Evolutionary conservation across 176 grass and related monocot species (phyloP).

Genomic region (Zoysia pacifica): DNA sequence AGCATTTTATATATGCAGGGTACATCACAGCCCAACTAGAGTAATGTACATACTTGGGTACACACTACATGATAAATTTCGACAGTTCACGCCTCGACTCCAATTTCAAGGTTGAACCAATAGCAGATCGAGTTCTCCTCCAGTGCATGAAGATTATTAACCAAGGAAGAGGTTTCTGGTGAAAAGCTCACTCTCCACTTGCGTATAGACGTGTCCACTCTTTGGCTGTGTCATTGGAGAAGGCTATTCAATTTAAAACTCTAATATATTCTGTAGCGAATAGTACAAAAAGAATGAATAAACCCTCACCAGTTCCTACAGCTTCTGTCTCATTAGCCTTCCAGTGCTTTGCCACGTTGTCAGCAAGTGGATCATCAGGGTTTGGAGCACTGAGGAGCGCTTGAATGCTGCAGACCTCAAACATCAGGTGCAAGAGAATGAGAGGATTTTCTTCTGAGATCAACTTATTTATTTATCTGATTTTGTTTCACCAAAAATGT

Average conservation of each 20-base stretch:
- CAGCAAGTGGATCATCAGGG: conserved; percentile 67
- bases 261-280: conserved; percentile 8
- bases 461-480: not conserved
- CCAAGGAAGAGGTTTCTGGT: not conserved
- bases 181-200: conserved; percentile 43
- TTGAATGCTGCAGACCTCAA: conserved; percentile 57
- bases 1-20: conserved; percentile 19
- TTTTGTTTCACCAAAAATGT: not conserved
- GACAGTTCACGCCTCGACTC: not conserved
- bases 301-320: conserved; percentile 62
- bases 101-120: not conserved
- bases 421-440: conserved; percentile 8
- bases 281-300: not conserved
- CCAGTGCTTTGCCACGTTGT: conserved; percentile 84
- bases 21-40: conserved; percentile 3
- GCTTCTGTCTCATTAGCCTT: conserved; percentile 71
- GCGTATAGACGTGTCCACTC: conserved; percentile 71
- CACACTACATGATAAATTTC: not conserved
- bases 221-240: conserved; percentile 42
- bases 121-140: not conserved
- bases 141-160: not conserved
- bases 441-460: not conserved
- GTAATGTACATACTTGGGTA: conserved; percentile 38
- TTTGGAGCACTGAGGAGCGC: conserved; percentile 74
- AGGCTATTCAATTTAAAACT: not conserved